Conservation (phyloP, 257 asterid genomes). For the Leptodermis oblonga region DNA sequence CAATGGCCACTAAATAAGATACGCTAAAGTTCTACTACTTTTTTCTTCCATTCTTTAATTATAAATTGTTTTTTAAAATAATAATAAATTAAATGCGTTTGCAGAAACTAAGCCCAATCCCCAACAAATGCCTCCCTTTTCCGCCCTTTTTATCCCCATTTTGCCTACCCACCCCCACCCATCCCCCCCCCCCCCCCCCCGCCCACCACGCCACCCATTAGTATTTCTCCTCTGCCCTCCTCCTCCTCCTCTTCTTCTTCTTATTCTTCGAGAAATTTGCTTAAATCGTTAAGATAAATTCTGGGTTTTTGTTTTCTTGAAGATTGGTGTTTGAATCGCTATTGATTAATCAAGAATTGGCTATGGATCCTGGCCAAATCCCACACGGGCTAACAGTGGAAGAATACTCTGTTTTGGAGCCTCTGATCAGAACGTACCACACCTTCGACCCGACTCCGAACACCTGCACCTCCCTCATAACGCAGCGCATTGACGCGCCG, state of each 20-base stretch:
- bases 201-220: background rate
- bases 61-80: background rate
- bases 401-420: conserved; percentile 48
- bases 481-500: conserved; percentile 73
- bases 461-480: conserved; percentile 67
- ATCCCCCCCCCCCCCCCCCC: no score
- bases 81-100: background rate
- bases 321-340: background rate
- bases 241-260: background rate
- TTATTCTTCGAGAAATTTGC: no score
- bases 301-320: no score
- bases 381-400: conserved; percentile 50
- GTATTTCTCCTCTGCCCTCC: background rate
- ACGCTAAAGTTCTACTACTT: background rate
- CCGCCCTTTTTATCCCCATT: background rate
- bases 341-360: background rate
- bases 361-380: conserved; percentile 32
- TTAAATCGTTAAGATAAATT: no score
- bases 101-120: conserved; percentile 8
- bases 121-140: conserved; percentile 10
- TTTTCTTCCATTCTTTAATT: background rate
- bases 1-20: background rate
- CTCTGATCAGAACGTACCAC: conserved; percentile 52
- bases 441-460: conserved; percentile 52
- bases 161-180: background rate